Conservation (phyloP, 2,329 filamentous ascomycete species). For the Aspergillus phoenicis region DNA sequence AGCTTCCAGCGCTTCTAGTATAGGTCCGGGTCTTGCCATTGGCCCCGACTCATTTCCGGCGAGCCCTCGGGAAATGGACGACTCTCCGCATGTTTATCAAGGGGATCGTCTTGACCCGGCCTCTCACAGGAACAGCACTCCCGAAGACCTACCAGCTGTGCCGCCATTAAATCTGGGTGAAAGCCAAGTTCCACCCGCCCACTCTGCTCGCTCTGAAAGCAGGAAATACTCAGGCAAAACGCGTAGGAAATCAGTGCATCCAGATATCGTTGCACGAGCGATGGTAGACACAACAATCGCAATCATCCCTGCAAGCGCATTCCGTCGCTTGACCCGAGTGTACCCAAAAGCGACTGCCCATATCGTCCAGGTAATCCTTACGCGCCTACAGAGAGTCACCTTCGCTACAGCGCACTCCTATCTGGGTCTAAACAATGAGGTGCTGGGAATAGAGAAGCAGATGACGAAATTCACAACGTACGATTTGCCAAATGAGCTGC, state of each 20-base stretch:
- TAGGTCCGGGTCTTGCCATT: conserved; percentile 29
- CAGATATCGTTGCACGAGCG: conserved; percentile 94
- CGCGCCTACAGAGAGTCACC: conserved; percentile 89
- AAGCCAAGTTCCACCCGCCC: conserved; percentile 28
- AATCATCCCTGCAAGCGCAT: conserved; percentile 95
- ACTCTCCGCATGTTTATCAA: conserved; percentile 28
- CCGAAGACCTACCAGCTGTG: conserved; percentile 59
- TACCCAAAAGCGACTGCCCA: conserved; percentile 97
- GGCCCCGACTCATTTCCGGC: conserved; percentile 43
- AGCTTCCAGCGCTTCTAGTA: conserved; percentile 40
- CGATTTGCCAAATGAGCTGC: conserved; percentile 86
- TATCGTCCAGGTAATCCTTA: conserved; percentile 96
- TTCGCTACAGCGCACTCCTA: conserved; percentile 94
- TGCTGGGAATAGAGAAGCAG: conserved; percentile 86
- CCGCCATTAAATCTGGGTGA: conserved; percentile 74
- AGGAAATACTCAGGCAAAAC: conserved; percentile 34
- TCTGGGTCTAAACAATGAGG: conserved; percentile 86
- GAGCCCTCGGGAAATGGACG: conserved; percentile 39
- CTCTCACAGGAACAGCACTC: conserved; percentile 27
- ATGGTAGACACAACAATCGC: conserved; percentile 97
- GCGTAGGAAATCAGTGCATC: conserved; percentile 74
- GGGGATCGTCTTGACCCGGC: conserved; percentile 24
- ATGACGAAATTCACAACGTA: conserved; percentile 93
- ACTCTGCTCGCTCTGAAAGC: conserved; percentile 29
- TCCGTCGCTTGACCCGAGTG: conserved; percentile 84